phyloP scores from a whole-genome alignment of 495 filamentous ascomycete species.

The Penicillium verhagenii region DNA sequence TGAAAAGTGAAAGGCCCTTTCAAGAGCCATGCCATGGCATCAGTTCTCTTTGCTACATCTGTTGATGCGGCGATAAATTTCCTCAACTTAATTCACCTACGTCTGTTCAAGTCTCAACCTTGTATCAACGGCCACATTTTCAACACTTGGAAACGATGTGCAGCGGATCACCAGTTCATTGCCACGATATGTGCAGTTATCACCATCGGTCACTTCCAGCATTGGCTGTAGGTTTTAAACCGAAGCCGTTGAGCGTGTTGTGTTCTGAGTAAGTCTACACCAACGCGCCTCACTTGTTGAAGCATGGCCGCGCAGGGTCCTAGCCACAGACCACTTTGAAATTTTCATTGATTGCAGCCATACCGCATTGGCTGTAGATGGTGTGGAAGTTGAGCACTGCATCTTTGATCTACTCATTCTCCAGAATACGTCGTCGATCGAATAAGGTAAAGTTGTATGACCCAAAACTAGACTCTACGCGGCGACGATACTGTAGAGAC shows the following conservation, averaged over 20 bases:
- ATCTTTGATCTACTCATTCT: background rate
- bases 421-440: background rate
- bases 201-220: constrained; percentile 1
- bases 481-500: no score
- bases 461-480: no score
- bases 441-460: no score
- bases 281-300: background rate
- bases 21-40: background rate
- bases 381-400: background rate
- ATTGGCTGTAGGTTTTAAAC: background rate
- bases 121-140: background rate
- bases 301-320: background rate
- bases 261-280: background rate
- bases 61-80: background rate
- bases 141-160: background rate
- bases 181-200: background rate
- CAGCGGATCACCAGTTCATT: background rate
- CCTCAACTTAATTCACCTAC: background rate
- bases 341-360: background rate
- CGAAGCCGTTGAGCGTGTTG: background rate
- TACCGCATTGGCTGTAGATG: background rate
- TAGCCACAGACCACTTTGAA: background rate
- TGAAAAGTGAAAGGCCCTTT: background rate
- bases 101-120: background rate
- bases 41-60: background rate